Evolutionary conservation across 2,329 filamentous ascomycete genomes (phyloP), one percentile per base, ranked within the genome.

Genomic region (Ascocoryne sarcoides): DNA sequence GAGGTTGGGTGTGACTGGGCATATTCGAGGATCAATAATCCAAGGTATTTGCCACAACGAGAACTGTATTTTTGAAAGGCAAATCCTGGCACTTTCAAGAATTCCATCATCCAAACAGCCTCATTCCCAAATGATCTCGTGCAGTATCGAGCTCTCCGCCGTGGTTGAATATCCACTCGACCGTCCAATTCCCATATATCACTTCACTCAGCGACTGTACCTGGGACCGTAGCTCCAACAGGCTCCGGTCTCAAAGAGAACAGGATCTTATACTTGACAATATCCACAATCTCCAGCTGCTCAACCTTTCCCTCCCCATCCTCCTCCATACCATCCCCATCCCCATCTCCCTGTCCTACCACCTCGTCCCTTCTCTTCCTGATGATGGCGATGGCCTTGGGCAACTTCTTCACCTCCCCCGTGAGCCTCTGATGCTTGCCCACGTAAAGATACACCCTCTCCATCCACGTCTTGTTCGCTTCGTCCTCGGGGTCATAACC

Each of bases 171-270:
- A n/a, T n/a, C n/a, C n/a, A n/a, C n/a, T n/a, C n/a, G n/a, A n/a
- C n/a, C n/a, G n/a, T n/a, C n/a, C n/a, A n/a, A n/a, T n/a, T n/a
- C n/a, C n/a, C n/a, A n/a, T n/a, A n/a, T n/a, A n/a, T n/a, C n/a
- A n/a, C n/a, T n/a, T n/a, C n/a, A n/a, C n/a, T n/a, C n/a, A n/a
- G n/a, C n/a, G n/a, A n/a, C n/a, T n/a, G 23, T 12, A 26, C 14
- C 16, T 31, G 17, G 37, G 26, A 32, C 42, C 32, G 36, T 44
- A 23, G 55, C 50, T 10, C 79, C 77, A 40, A 95, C 84, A 33
- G 90, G 90, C 64, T 96, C 90, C 4, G 90, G 90, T 34, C 90
- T 71, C 45, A 74, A 75, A 14, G 82, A 81, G 63, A 96, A 96
- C 33, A 94, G 65, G 50, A 96, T 67, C 67, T 94, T 95, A 59